A percentile compares a stretch with the other conserved stretches of the same genome.
Evolutionary conservation across 352 stramenopile species (phyloP).

Genomic region (Phytopythium chamaehyphon): DNA sequence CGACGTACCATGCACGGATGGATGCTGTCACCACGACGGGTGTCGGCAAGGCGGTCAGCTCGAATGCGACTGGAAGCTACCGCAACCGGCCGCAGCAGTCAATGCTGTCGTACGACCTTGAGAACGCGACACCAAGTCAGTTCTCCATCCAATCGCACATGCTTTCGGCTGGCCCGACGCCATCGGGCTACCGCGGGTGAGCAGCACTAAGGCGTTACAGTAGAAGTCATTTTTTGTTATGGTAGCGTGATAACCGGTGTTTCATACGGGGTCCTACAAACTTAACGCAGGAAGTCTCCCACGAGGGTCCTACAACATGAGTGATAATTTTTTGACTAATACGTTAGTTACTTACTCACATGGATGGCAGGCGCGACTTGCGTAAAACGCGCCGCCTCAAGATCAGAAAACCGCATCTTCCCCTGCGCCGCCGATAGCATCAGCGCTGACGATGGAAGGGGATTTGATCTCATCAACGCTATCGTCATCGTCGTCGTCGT

Average conservation of each 20-base stretch:
- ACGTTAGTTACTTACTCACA: too few species aligned
- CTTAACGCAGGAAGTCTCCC: too few species aligned
- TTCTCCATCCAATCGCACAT: slow-evolving; percentile 9
- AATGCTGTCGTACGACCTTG: slow-evolving; percentile 6
- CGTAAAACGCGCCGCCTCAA: too few species aligned
- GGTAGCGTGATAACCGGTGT: not conserved
- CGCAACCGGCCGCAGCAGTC: not conserved
- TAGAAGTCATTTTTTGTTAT: not conserved
- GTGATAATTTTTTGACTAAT: too few species aligned
- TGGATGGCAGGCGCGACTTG: too few species aligned
- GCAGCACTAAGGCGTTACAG: not conserved
- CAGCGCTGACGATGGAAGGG: not conserved
- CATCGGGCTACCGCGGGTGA: slow-evolving; percentile 4
- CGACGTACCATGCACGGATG: slow-evolving; percentile 17
- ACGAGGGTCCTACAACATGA: too few species aligned
- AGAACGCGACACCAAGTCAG: slow-evolving; percentile 7
- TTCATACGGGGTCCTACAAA: too few species aligned
- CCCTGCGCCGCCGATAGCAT: not conserved
- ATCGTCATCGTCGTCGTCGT: slow-evolving; percentile 5
- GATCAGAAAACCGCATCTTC: too few species aligned
- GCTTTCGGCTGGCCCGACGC: not conserved
- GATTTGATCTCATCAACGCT: slow-evolving; percentile 9
- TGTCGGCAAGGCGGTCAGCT: too few species aligned
- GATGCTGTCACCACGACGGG: slow-evolving; percentile 4
- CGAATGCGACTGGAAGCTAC: too few species aligned